Conservation (phyloP, 306 rosid species). For the Sechiopsis laciniata region DNA sequence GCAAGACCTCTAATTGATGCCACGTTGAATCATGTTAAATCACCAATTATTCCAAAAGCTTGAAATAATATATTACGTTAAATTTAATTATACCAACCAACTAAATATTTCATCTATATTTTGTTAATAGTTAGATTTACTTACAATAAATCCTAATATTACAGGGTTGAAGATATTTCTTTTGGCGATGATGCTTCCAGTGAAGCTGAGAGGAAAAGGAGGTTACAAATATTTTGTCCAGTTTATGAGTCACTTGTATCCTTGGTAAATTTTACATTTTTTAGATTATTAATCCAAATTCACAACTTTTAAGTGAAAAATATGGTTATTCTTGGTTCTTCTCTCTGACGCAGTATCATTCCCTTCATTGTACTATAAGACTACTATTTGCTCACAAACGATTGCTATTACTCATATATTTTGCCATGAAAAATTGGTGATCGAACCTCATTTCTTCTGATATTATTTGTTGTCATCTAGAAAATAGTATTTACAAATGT, state of each 20-base stretch:
- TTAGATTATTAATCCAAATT: constrained; percentile 8
- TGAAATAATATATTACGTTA: no score
- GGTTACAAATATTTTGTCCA: constrained; percentile 73
- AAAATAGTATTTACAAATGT: constrained; percentile 9
- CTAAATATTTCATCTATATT: not conserved
- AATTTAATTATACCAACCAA: no score
- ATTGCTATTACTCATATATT: not conserved
- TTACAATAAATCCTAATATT: constrained; percentile 28
- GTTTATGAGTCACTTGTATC: constrained; percentile 95
- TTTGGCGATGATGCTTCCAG: constrained; percentile 57
- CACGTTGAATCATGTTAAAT: no score
- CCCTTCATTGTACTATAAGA: not conserved
- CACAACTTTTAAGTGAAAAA: not conserved
- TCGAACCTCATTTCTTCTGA: not conserved
- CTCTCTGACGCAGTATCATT: not conserved
- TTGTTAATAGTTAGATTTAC: constrained; percentile 22
- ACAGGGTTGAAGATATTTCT: constrained; percentile 72
- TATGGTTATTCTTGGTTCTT: not conserved
- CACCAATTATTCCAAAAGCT: no score
- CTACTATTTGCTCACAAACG: not conserved
- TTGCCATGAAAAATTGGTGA: not conserved
- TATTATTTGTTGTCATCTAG: not conserved
- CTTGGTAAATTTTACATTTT: constrained; percentile 54
- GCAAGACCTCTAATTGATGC: no score
- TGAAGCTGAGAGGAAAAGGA: constrained; percentile 86